phyloP scores from a whole-genome alignment of 441 rosid genomes.

The Melastoma candidum region DNA sequence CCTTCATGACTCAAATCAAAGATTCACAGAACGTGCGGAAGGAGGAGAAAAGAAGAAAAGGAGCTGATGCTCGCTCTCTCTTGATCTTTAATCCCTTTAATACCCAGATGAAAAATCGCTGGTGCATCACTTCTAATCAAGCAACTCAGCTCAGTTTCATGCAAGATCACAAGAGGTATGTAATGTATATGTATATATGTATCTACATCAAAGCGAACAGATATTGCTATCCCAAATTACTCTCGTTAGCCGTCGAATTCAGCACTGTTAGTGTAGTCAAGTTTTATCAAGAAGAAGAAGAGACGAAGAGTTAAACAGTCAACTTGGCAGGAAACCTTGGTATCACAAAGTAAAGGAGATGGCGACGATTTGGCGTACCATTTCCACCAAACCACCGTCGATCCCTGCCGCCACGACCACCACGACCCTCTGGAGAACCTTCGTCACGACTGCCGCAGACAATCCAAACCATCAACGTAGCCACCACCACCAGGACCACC shows the following conservation, averaged over 20 bases:
- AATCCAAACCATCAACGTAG: slow-evolving; percentile 7
- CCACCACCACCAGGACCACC: background rate
- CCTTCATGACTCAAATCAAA: too few relatives aligned
- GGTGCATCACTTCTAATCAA: too few relatives aligned
- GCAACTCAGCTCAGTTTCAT: slow-evolving; percentile 34
- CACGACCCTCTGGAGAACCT: slow-evolving; percentile 9
- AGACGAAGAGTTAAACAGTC: slow-evolving; percentile 8
- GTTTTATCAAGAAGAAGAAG: background rate
- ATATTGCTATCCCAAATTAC: too few relatives aligned
- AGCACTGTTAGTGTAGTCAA: background rate
- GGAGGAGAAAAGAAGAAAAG: too few relatives aligned
- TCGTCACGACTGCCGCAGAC: slow-evolving; percentile 10
- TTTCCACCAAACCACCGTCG: slow-evolving; percentile 22
- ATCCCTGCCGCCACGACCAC: slow-evolving; percentile 12
- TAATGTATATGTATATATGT: slow-evolving; percentile 10
- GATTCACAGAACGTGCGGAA: too few relatives aligned
- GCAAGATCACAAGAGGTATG: slow-evolving; percentile 82
- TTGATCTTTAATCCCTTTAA: slow-evolving; percentile 15
- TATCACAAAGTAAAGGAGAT: slow-evolving; percentile 79
- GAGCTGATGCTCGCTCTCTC: slow-evolving; percentile 15
- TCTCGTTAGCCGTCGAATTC: background rate
- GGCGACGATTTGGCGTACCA: slow-evolving; percentile 47
- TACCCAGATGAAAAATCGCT: slow-evolving; percentile 14
- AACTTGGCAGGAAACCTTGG: slow-evolving; percentile 68
- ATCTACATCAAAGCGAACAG: background rate